Evolutionary conservation across 1,284 basidiomycete species (phyloP).

Genomic region (Anthracocystis setariae): DNA sequence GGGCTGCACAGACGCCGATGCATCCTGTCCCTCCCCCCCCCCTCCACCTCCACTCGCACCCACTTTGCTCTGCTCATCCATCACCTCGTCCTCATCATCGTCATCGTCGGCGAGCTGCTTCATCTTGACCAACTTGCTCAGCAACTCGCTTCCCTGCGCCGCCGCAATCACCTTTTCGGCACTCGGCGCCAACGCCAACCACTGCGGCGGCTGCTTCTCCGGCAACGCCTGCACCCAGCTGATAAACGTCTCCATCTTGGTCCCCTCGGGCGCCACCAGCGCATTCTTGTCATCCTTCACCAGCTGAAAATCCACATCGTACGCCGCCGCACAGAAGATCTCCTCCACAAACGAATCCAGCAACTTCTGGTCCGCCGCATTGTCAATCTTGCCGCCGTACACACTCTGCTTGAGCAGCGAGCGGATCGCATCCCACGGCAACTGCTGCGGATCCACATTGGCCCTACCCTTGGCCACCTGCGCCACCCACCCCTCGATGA

Average conservation of each 20-base stretch:
- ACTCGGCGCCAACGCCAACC: conserved; percentile 63
- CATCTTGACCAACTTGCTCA: conserved; percentile 63
- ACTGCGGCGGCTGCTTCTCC: conserved; percentile 66
- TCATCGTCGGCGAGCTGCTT: conserved; percentile 62
- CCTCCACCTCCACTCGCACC: too few relatives aligned
- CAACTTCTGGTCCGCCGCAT: conserved; percentile 59
- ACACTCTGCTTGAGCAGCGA: conserved; percentile 62
- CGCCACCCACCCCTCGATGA: conserved; percentile 61
- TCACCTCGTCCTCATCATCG: conserved; percentile 54
- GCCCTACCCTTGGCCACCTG: conserved; percentile 56
- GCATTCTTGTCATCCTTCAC: conserved; percentile 54
- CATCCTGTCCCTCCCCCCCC: conserved; percentile 1
- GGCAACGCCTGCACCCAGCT: conserved; percentile 62
- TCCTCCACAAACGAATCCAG: conserved; percentile 65
- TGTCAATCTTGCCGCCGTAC: conserved; percentile 67
- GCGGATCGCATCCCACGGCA: conserved; percentile 65
- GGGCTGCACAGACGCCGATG: conserved; percentile 48
- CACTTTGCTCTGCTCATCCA: conserved; percentile 1
- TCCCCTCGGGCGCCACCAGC: conserved; percentile 62
- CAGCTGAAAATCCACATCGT: conserved; percentile 59
- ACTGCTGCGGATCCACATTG: conserved; percentile 61
- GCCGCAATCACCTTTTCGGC: conserved; percentile 65
- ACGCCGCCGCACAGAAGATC: conserved; percentile 62
- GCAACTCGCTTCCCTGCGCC: conserved; percentile 50
- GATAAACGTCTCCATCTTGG: conserved; percentile 62